phyloP scores from a whole-genome alignment of 2,329 filamentous ascomycete genomes.

The Didymella exigua region DNA sequence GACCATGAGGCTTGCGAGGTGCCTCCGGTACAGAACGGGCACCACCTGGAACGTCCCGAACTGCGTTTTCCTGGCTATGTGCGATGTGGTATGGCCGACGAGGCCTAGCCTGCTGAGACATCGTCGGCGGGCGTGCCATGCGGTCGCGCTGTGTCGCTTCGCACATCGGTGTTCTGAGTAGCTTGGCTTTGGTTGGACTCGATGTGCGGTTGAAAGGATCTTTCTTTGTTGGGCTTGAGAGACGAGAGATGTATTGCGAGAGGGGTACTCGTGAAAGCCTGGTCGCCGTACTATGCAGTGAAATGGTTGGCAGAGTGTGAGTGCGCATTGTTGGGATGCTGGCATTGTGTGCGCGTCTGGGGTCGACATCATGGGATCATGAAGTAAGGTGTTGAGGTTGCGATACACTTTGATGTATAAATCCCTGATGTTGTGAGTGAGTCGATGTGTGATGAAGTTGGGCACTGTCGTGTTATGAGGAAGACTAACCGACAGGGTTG shows the following conservation, averaged over 20 bases:
- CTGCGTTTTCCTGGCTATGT: constrained; percentile 2
- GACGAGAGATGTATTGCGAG: neutral
- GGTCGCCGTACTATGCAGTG: constrained; percentile 3
- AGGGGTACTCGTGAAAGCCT: constrained; percentile 4
- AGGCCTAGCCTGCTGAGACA: constrained; percentile 13
- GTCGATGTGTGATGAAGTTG: constrained; percentile 5
- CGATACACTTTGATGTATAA: neutral
- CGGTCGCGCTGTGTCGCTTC: neutral
- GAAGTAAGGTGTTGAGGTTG: neutral
- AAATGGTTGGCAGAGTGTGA: constrained; percentile 2
- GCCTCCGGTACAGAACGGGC: constrained; percentile 5
- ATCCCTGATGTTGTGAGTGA: constrained; percentile 5
- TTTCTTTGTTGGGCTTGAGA: neutral
- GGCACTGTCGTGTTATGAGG: constrained; percentile 13
- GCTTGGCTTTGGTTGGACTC: neutral
- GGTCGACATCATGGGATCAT: constrained; percentile 10
- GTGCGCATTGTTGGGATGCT: constrained; percentile 14
- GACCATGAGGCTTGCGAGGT: constrained; percentile 15
- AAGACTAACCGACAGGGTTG: constrained; percentile 12
- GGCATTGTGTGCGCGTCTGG: constrained; percentile 7
- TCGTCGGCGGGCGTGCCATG: constrained; percentile 4
- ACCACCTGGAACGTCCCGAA: constrained; percentile 8
- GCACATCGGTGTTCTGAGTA: neutral
- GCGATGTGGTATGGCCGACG: constrained; percentile 8
- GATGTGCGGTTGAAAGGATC: neutral